Conservation (phyloP, 2,329 filamentous ascomycete species). For the Ophiocordyceps sinensis region DNA sequence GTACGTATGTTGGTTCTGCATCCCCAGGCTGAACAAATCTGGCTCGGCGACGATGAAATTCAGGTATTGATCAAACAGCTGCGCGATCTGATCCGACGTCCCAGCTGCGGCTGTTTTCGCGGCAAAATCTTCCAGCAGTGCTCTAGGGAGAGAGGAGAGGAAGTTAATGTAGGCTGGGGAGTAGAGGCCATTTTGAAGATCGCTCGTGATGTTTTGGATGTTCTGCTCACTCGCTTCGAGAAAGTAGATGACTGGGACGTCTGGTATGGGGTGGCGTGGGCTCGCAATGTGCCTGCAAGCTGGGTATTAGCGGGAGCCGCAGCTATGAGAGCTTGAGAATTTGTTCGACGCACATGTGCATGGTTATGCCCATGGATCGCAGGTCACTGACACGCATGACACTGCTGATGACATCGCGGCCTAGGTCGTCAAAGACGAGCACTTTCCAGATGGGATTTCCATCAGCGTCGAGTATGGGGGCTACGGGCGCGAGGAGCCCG, state of each 20-base stretch:
- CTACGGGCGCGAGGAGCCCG: slow-evolving; percentile 50
- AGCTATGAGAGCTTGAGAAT: not conserved
- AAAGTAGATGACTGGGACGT: slow-evolving; percentile 94
- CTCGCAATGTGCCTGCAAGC: slow-evolving; percentile 58
- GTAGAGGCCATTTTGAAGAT: slow-evolving; percentile 79
- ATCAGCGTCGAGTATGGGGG: slow-evolving; percentile 71
- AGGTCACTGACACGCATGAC: slow-evolving; percentile 89
- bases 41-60: slow-evolving; percentile 96
- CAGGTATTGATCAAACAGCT: slow-evolving; percentile 91
- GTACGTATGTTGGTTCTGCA: slow-evolving; percentile 83
- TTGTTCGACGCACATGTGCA: slow-evolving; percentile 57
- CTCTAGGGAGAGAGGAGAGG: slow-evolving; percentile 79
- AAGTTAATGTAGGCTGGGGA: slow-evolving; percentile 95
- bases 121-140: slow-evolving; percentile 88
- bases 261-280: slow-evolving; percentile 76
- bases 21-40: slow-evolving; percentile 84
- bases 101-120: slow-evolving; percentile 70
- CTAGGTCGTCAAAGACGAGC: slow-evolving; percentile 81
- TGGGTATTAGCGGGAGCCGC: not conserved
- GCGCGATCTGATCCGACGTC: slow-evolving; percentile 78
- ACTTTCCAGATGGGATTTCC: slow-evolving; percentile 97
- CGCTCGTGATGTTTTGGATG: slow-evolving; percentile 66
- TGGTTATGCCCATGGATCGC: slow-evolving; percentile 85
- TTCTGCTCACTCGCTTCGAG: slow-evolving; percentile 77
- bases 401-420: slow-evolving; percentile 91